phyloP scores from a whole-genome alignment of 1,139 yeast species.

The Sugiyamaella paludigena region DNA sequence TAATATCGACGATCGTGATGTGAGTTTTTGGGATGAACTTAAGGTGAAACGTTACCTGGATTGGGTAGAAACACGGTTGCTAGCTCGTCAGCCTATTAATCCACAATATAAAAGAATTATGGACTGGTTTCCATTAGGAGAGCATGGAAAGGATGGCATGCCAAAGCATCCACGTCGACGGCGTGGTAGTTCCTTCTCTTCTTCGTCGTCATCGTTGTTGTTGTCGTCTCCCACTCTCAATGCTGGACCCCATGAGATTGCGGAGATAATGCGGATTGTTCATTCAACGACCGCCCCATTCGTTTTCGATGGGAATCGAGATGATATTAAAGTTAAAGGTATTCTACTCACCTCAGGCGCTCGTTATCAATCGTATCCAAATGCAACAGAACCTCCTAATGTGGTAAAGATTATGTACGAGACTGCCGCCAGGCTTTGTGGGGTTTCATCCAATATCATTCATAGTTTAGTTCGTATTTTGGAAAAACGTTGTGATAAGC shows the following conservation, averaged over 20 bases:
- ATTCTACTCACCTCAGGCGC: constrained; percentile 22
- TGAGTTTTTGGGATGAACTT: constrained; percentile 32
- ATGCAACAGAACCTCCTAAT: not conserved
- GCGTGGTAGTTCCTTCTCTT: not conserved
- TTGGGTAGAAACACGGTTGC: constrained; percentile 32
- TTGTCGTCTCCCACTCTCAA: not conserved
- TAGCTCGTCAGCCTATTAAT: constrained; percentile 2
- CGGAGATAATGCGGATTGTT: constrained; percentile 22
- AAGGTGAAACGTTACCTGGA: constrained; percentile 32
- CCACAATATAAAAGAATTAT: constrained; percentile 19
- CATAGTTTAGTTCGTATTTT: not conserved
- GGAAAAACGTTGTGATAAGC: not conserved
- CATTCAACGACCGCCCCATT: constrained; percentile 17
- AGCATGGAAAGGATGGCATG: constrained; percentile 7
- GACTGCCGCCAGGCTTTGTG: constrained; percentile 4
- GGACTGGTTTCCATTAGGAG: constrained; percentile 27
- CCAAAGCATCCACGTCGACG: constrained; percentile 3
- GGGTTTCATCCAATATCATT: not conserved
- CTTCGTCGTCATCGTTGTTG: too few species aligned
- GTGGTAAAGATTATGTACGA: not conserved
- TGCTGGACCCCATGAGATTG: constrained; percentile 8
- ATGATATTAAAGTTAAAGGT: constrained; percentile 7
- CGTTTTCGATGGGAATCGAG: constrained; percentile 1
- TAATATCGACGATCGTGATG: constrained; percentile 31
- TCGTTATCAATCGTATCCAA: constrained; percentile 17